Evolutionary conservation across 1,139 yeast species (phyloP).

Genomic region (Schwanniomyces etchellsii): DNA sequence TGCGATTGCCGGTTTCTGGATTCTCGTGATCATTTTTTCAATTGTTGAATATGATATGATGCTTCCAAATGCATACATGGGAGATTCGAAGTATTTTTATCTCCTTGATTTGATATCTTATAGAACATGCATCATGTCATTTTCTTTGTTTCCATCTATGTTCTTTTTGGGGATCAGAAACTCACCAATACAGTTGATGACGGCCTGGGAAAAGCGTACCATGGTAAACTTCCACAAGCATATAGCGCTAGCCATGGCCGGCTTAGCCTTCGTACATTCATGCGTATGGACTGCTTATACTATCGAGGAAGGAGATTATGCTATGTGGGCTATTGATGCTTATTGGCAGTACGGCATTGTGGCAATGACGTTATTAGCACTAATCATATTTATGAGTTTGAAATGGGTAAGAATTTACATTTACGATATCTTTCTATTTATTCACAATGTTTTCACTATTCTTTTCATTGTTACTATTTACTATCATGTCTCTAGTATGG

Average conservation of each 20-base stretch:
- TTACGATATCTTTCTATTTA: constrained; percentile 26
- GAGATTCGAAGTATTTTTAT: too few species aligned
- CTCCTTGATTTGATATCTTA: too few species aligned
- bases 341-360: constrained; percentile 6
- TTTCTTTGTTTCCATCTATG: too few species aligned
- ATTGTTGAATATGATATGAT: too few species aligned
- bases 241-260: constrained; percentile 26
- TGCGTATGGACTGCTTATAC: constrained; percentile 16
- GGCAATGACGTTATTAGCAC: constrained; percentile 2
- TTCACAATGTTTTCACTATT: constrained; percentile 32
- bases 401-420: constrained; percentile 9
- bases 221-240: constrained; percentile 4
- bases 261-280: constrained; percentile 16
- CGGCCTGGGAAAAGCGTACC: constrained; percentile 2
- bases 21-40: too few species aligned
- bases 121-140: too few species aligned
- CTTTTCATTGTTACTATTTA: too few species aligned
- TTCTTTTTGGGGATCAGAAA: too few species aligned
- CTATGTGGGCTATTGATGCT: constrained; percentile 9
- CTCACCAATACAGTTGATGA: too few species aligned
- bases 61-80: too few species aligned
- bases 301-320: constrained; percentile 10
- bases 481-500: too few species aligned
- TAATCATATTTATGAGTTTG: constrained; percentile 3
- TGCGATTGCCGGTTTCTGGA: too few species aligned